Base-by-base conservation (phyloP, 2,329 filamentous ascomycete genomes). In the Sarocladiaceae sp. region DNA sequence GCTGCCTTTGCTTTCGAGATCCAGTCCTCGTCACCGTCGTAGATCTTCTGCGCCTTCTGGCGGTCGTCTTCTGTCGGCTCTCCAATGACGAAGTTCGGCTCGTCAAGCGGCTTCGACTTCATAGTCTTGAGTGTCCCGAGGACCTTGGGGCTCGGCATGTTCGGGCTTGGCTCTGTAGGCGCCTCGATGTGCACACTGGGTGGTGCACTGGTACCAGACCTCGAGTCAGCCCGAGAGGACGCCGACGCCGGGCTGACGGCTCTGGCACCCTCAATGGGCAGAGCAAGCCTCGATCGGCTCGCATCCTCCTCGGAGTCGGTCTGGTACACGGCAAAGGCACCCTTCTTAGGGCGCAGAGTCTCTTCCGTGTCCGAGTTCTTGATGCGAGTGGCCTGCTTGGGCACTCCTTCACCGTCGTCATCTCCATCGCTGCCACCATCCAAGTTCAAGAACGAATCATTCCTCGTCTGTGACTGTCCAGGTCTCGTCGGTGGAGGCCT, bases 21-120 rank as follows among this genome's bases (percentile, higher is more conserved):
- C 54, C 92, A 87, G 50, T 90, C 85, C 63, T 96, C 91, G 55
- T 86, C 83, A 35, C 92, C 91, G 53, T 93, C 86, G 64, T 83
- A 97, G 36, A 99, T 90, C 62, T 84, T 86, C 59, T 85, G 80
- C 1, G 93, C 94, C 64, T 88, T 89, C 58, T 87, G 82, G 18
- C 80, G 78, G 60, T 96, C 91, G 53, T 88, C 84, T 33, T 84
- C 80, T 1, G 82, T 79, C 7, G 80, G 80, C 22, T 82, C 77
- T 28, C 80, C 80, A 28, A 83, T 66, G 2, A 80, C 68, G 46
- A 82, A 78, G 20, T 79, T 75, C 4, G 80, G 80, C 60, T 83
- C 80, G 50, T 84, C 80, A 11, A 83, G 68, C 10, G 72, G 71
- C 55, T 76, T 74, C 3, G 61, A 55, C 54, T 65, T 63, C 46